phyloP scores from a whole-genome alignment of 352 stramenopile species.

The Phytophthora pini region DNA sequence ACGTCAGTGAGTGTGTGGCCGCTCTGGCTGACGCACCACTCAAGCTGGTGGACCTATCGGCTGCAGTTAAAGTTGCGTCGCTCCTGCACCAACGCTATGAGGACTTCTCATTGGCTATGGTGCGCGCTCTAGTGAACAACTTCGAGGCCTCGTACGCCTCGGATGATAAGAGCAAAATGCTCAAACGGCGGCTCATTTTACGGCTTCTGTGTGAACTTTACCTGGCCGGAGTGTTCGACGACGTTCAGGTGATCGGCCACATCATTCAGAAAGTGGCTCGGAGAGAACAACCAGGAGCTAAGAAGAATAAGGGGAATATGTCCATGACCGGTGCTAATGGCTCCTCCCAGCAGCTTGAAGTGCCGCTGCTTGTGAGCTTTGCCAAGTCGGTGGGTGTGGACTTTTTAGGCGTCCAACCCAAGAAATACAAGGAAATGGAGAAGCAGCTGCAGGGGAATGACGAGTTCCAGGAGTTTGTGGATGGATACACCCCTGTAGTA shows the following conservation, averaged over 20 bases:
- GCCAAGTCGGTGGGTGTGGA: constrained; percentile 93
- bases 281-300: constrained; percentile 43
- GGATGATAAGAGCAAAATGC: constrained; percentile 79
- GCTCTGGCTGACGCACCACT: constrained; percentile 88
- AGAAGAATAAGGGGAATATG: constrained; percentile 53
- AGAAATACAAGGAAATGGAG: constrained; percentile 72
- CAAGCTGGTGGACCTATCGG: constrained; percentile 87
- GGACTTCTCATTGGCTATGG: constrained; percentile 82
- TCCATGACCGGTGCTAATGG: constrained; percentile 17
- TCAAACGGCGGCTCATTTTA: constrained; percentile 78
- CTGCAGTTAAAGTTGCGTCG: constrained; percentile 63
- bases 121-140: constrained; percentile 53
- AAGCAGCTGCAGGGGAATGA: constrained; percentile 35
- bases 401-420: constrained; percentile 76
- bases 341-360: constrained; percentile 83
- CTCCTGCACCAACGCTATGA: constrained; percentile 66
- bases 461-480: constrained; percentile 52
- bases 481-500: constrained; percentile 57
- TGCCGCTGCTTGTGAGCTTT: constrained; percentile 95
- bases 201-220: constrained; percentile 87
- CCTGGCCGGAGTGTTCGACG: constrained; percentile 78
- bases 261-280: constrained; percentile 82
- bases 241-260: constrained; percentile 76
- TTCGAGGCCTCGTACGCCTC: constrained; percentile 67
- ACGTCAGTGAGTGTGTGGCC: constrained; percentile 95